Base-by-base conservation (phyloP, 2,329 filamentous ascomycete species). In the Aureobasidium mangrovei region DNA sequence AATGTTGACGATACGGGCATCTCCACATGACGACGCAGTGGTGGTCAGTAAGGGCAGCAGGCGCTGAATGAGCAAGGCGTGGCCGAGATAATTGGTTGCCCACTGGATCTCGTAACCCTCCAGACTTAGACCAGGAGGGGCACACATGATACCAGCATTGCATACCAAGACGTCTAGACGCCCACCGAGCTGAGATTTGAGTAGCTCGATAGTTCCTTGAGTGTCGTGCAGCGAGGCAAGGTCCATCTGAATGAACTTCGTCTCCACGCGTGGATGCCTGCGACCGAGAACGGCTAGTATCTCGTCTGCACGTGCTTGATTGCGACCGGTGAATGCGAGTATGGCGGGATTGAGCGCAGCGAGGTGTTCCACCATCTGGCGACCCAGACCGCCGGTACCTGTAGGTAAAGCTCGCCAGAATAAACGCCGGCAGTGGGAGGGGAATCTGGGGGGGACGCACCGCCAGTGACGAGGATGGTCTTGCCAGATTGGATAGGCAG, bases 21-120 rank as follows among this genome's bases (percentile, higher is more conserved):
- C 74, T 2, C 66, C 60, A 7, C 60, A 62, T 10, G 64, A 9
- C 46, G 66, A 56, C 3, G 72, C 70, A 0, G 75, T 76, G 9
- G 64, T 54, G 3, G 69, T 62, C 48, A 78, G 59, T 4, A 59
- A 42, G 1, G 62, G 63, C 3, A 65, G 56, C 6, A 70, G 59
- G 1, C 62, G 58, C 31, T 70, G 70, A 5, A 67, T 73, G 4
- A 77, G 61, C 1, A 76, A 65, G 4, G 73, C 72, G 56, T 76
- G 76, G n/a, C 74, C 76, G 55, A 78, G 63, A 63, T 77, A 71
- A 59, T 78, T 78, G 6, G 72, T 76, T 27, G 72, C 76, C 54
- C 77, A 73, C 52, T 77, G 74, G 33, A 72, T 67, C 61, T 78
- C 75, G 57, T 74, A 77, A 35, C 74, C 75, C 38, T 77, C 73